These are phyloP conservation scores for Dendrobium huoshanense DNA, from an alignment of 106 monocot species.

Conservation along the genomic window DNA sequence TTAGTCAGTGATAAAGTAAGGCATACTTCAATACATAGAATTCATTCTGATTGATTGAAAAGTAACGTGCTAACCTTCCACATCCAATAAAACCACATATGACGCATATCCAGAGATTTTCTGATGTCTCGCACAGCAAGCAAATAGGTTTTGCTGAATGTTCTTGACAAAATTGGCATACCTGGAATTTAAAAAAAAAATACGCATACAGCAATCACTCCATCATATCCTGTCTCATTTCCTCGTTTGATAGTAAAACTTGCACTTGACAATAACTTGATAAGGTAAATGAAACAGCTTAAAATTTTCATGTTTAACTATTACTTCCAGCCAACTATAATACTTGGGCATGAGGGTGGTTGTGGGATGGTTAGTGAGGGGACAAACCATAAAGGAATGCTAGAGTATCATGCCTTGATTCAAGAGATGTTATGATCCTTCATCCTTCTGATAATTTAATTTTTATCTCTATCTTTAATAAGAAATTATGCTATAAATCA, in stretches of 20 bases:
- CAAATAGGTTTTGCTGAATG: slow-evolving; percentile 68
- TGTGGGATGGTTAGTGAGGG: not conserved
- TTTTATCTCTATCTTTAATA: too few species aligned
- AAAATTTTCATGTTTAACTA: not conserved
- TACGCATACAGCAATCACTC: not conserved
- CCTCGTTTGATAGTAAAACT: not conserved
- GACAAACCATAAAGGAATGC: not conserved
- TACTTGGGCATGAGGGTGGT: not conserved
- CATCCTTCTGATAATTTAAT: too few species aligned
- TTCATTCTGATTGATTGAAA: not conserved
- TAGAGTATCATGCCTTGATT: too few species aligned
- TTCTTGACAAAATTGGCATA: slow-evolving; percentile 78
- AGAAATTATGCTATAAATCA: too few species aligned
- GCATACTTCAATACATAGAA: not conserved
- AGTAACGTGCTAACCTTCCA: slow-evolving; percentile 55
- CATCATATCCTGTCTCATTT: not conserved
- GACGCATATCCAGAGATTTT: slow-evolving; percentile 90
- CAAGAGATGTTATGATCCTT: too few species aligned
- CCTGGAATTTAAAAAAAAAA: slow-evolving; percentile 28
- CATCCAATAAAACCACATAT: slow-evolving; percentile 98
- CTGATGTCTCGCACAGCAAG: slow-evolving; percentile 70
- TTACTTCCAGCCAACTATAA: not conserved
- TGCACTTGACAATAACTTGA: not conserved
- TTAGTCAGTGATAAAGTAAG: not conserved
- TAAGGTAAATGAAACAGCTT: not conserved